Conservation (phyloP, 495 filamentous ascomycete genomes). For the Jackrogersella minutella region DNA sequence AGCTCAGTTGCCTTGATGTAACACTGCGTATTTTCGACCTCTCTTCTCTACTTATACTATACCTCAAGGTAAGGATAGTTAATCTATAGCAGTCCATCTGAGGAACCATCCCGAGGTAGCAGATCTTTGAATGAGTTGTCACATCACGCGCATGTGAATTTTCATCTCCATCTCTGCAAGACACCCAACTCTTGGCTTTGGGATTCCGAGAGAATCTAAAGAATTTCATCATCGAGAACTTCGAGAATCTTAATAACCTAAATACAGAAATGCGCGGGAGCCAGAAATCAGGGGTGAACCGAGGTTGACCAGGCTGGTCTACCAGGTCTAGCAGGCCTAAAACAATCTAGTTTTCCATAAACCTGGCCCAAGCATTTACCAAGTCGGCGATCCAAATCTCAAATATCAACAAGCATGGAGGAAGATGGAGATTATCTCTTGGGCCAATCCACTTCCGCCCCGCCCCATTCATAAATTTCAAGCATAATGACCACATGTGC, state of each 20-base stretch:
- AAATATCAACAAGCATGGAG: not conserved
- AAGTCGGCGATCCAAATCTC: conserved; percentile 35
- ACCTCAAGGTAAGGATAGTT: not conserved
- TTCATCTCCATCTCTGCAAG: not conserved
- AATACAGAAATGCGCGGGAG: too few relatives aligned
- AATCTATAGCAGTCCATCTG: not conserved
- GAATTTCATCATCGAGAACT: too few relatives aligned
- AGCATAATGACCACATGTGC: conserved; percentile 25
- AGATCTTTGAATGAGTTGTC: not conserved
- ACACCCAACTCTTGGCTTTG: conserved; percentile 7
- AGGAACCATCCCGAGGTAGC: not conserved
- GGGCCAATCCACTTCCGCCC: conserved; percentile 3
- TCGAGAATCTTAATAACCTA: too few relatives aligned
- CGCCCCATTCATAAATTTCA: conserved; percentile 6
- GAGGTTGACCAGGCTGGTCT: not conserved
- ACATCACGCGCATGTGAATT: conserved; percentile 24
- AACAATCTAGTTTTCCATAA: not conserved
- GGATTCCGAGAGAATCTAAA: not conserved
- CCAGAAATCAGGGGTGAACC: not conserved
- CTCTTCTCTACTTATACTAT: not conserved
- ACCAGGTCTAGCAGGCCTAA: too few relatives aligned
- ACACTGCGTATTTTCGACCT: conserved; percentile 7
- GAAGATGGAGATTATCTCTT: conserved; percentile 22
- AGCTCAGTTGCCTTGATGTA: not conserved
- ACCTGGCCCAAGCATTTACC: conserved; percentile 12